Evolutionary conservation across 306 rosid genomes (phyloP).

Genomic region (Inga oerstediana): DNA sequence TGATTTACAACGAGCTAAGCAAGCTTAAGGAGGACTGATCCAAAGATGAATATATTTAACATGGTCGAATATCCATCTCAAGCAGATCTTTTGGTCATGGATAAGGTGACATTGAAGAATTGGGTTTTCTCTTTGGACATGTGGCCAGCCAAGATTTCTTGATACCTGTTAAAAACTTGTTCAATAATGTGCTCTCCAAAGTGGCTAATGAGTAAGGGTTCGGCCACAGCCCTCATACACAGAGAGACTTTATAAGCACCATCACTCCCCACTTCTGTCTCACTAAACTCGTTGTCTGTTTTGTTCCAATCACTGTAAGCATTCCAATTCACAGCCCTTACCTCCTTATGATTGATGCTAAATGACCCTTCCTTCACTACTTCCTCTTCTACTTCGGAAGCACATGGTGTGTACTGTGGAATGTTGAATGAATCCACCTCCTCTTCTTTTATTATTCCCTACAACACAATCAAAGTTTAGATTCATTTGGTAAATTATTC

Average conservation of each 20-base stretch:
- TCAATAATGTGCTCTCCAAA: slow-evolving; percentile 41
- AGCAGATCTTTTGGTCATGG: not conserved
- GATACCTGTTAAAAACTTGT: slow-evolving; percentile 24
- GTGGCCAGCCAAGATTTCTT: slow-evolving; percentile 18
- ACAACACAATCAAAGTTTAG: not conserved
- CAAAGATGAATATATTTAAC: no score
- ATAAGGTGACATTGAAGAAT: slow-evolving; percentile 24
- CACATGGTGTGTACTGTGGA: slow-evolving; percentile 54
- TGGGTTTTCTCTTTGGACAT: slow-evolving; percentile 36
- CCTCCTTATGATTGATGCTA: slow-evolving; percentile 26
- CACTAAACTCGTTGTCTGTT: not conserved
- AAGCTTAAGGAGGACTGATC: not conserved
- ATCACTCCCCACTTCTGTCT: not conserved
- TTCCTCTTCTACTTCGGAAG: slow-evolving; percentile 45
- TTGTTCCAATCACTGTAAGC: slow-evolving; percentile 26
- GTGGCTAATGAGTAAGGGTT: slow-evolving; percentile 27
- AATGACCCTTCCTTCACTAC: slow-evolving; percentile 54
- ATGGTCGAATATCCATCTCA: no score
- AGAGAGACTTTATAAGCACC: slow-evolving; percentile 37
- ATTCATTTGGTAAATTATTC: no score
- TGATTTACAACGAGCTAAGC: not conserved
- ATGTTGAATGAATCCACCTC: slow-evolving; percentile 57
- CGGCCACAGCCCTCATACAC: slow-evolving; percentile 53
- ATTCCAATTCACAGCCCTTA: slow-evolving; percentile 40
- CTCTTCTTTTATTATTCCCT: slow-evolving; percentile 40